Base-by-base conservation (phyloP, 768 basidiomycete species). In the Boletus bicolor region DNA sequence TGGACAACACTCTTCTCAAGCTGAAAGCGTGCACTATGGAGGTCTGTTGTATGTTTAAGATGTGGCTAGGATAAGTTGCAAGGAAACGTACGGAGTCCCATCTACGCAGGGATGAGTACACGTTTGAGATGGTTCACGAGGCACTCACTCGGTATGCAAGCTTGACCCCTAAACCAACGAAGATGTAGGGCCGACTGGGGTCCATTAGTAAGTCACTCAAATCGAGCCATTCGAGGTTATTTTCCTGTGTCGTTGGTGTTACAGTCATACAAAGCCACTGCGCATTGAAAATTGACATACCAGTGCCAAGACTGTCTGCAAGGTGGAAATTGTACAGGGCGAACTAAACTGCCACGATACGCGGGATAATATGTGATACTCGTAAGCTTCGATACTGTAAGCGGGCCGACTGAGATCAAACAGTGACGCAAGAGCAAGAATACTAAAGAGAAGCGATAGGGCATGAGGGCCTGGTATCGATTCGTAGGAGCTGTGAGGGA, bases 401-500 rank as follows among this genome's bases (percentile, higher is more conserved):
- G 82, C 73, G 1, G 77, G 76, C 7, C 69, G 66, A 46, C 72
- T 64, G 6, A 77, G 75, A 63, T 87, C 85, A 58, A 87, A 83
- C n/a, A 88, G 73, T 0, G 78, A 71, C 0, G 80, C 87, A 26
- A 91, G 76, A 6, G 87, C 81, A 58, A 91, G 83, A 12, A 89
- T 68, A 42, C 79, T 78, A 64, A 85, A 87, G 19, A 91, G 75
- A 28, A 90, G 75, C 0, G 86, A 76, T 15, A 89, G 72, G 1
- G 78, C 70, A 55, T 88, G 83, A n/a, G 78, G 71, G n/a, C 68
- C 69, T 8, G 73, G 65, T 44, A 77, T 59, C 7, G 60, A 62
- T 44, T 76, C 75, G 12, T 75, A 75, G 5, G 73, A 75, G 14
- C 79, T 79, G 53, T 30, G n/a, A 36, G 56, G 45, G 41, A 37